Base-by-base conservation (phyloP, 306 rosid species). In the Quercus bicolor region DNA sequence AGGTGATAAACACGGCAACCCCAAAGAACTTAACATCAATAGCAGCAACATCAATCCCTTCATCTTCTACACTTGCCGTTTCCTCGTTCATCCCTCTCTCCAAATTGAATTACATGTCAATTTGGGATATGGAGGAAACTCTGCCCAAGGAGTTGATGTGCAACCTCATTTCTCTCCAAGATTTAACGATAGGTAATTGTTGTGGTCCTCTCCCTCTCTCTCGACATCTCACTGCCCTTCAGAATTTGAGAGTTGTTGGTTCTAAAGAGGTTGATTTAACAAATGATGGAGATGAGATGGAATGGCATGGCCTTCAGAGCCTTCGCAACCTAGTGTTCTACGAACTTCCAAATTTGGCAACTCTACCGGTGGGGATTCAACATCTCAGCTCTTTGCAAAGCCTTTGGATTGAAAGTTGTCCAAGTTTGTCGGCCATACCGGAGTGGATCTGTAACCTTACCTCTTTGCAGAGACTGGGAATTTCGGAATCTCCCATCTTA, bases 201-300 rank as follows among this genome's bases (percentile, higher is more conserved):
- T 11, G 3, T 43, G 51, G 14, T 45, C 52, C 52, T 45, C 14
- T 45, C 14, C 52, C 52, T 10, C 52, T 8, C 11, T 9, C 3
- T 45, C 52, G 13, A 45, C 52, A 45, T 45, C 52, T 45, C 52
- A 45, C 26, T 13, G 6, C 26, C 14, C 28, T 78, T 56, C 15
- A 2, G 2, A 1, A 12, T 0, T 40, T 78, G 19, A 0, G 0
- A 9, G 28, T 78, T 61, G 0, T 0, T 0, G 0, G 0, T 8
- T 78, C 0, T 28, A 23, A 71, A 18, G 23, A 71, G 13, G 6
- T 71, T 45, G 77, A 64, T 5, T 72, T 45, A 11, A 8, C 52
- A 45, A 45, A 2, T 8, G 8, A 5, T 45, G 14, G 52, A 24
- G 4, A 59, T 60, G 77, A 78, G 48, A 60, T 60, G 18, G 16